Evolutionary conservation across 371 early-diverging fungal species (phyloP).

Genomic region (Circinella minor): DNA sequence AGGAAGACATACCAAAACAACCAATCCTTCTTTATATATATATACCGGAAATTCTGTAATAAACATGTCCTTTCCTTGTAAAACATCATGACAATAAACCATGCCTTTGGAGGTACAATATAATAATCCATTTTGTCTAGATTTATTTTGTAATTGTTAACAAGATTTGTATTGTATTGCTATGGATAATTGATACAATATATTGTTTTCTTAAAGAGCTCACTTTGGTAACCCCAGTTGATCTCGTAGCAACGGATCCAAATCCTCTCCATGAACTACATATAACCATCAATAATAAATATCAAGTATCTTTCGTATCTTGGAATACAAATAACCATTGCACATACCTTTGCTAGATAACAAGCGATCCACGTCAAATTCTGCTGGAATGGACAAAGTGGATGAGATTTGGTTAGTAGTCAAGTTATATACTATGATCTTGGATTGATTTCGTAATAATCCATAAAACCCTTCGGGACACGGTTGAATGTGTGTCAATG

Average conservation of each 20-base stretch:
- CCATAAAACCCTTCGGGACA: background rate
- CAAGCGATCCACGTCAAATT: background rate
- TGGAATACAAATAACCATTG: no score
- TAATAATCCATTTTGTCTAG: background rate
- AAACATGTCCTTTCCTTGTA: background rate
- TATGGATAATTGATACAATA: no score
- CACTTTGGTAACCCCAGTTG: background rate
- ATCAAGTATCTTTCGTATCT: no score
- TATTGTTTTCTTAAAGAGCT: background rate
- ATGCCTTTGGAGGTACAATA: background rate
- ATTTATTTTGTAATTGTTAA: background rate
- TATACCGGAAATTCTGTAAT: slow-evolving; percentile 5
- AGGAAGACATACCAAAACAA: no score
- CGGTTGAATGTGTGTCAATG: background rate
- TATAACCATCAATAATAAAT: no score
- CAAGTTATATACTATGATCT: background rate
- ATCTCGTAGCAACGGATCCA: background rate
- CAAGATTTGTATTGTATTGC: no score
- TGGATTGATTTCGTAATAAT: background rate
- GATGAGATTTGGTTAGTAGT: background rate
- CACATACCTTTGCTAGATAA: no score
- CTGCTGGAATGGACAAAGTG: background rate
- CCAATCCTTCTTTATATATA: background rate
- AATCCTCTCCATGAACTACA: background rate
- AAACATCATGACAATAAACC: background rate